Evolutionary conservation across 2,329 filamentous ascomycete species (phyloP).

Genomic region (Verticillium longisporum): DNA sequence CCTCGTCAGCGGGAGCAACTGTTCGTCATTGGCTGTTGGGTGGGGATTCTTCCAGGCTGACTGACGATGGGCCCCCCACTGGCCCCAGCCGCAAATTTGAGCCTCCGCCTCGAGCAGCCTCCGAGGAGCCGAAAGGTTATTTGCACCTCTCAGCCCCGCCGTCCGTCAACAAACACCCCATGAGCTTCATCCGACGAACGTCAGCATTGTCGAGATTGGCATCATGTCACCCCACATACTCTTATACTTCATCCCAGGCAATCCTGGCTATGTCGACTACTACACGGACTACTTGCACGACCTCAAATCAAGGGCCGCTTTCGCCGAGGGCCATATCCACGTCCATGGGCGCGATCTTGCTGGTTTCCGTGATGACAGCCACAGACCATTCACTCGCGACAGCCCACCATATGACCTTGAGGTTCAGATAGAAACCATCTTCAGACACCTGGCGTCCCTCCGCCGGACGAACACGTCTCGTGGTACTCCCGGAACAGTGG

Average conservation of each 20-base stretch:
- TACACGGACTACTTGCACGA: conserved; percentile 59
- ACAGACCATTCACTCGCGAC: conserved; percentile 33
- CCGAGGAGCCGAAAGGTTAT: neutral
- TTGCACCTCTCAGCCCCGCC: neutral
- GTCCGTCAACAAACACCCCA: neutral
- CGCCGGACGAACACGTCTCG: conserved; percentile 17
- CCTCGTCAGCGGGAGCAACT: neutral
- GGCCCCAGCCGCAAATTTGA: neutral
- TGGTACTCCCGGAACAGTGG: conserved; percentile 7
- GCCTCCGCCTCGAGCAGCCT: neutral
- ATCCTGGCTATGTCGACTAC: conserved; percentile 69
- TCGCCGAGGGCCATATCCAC: conserved; percentile 33
- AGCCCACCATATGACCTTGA: conserved; percentile 44
- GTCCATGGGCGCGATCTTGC: conserved; percentile 51
- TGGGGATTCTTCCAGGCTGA: neutral
- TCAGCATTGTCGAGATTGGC: neutral
- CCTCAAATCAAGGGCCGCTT: conserved; percentile 19
- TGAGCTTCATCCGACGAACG: neutral
- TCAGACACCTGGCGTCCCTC: conserved; percentile 25
- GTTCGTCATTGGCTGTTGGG: neutral
- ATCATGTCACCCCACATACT: conserved; percentile 30
- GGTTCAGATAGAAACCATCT: conserved; percentile 42
- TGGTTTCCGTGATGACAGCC: conserved; percentile 50
- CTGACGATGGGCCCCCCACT: neutral
- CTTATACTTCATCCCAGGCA: conserved; percentile 69